Base-by-base conservation (phyloP, 805 yeast genomes). In the Kodamaea restingae region DNA sequence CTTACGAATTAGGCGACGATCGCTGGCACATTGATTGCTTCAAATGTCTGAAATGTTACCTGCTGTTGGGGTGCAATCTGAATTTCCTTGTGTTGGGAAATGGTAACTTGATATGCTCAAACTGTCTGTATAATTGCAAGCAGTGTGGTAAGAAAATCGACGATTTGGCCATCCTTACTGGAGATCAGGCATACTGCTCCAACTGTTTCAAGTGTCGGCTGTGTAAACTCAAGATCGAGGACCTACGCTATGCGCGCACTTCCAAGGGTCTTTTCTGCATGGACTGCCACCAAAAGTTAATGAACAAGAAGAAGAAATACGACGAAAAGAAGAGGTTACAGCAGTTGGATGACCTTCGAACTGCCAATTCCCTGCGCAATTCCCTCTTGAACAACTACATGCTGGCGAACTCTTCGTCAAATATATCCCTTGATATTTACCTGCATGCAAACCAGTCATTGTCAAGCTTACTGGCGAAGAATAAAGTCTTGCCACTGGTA, bases 1-100 rank as follows among this genome's bases (percentile, higher is more conserved):
- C 98, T 2, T 93, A 88, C 57, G 98, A 91, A 58, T 69, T 91
- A 36, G 96, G 96, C 17, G 95, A 84, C 36, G 91, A 88, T 56
- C 78, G 96, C 47, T 93, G 98, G 98, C 98, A 93, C 60, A 84
- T 88, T 41, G 76, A 84, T 46, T 93, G 98, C 63, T 93, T 93
- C 63, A 73, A 80, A 34, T 93, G 98, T 62, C 84, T 95, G 39
- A 83, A 83, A 49, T 93, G 98, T 61, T 70, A 75, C 26, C 74
- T 78, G 50, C 75, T 81, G 26, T 66, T 93, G 40, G 95, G 95
- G 18, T 85, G 95, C 46, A 84, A 88, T 52, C 82, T 95, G 17
- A 90, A 90, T 60, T 87, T 93, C 60, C 67, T 93, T 38, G 97
- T 91, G 1, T 68, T 93, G 34, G 98, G 97, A 2, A 88, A 93